A percentile compares a stretch with the other conserved stretches of the same genome.
phyloP scores from a whole-genome alignment of 2,329 filamentous ascomycete species.

The Fusarium sp. region DNA sequence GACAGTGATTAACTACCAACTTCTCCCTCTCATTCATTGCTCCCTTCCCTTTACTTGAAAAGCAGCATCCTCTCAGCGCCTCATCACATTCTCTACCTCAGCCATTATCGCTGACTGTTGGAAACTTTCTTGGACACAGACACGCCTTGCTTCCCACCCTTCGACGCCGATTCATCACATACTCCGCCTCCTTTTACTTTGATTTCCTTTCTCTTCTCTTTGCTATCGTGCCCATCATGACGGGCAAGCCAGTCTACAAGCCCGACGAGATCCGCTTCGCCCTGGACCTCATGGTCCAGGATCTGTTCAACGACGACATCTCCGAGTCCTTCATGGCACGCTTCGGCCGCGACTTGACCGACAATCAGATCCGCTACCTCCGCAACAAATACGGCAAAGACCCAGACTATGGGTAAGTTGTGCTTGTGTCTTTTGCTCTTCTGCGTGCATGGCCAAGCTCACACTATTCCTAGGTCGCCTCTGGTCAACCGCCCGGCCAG shows the following conservation, averaged over 20 bases:
- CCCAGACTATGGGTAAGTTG: conserved; percentile 52
- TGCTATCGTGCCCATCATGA: conserved; percentile 11
- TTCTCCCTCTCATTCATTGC: not conserved
- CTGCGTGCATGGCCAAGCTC: not conserved
- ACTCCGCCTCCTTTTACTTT: not conserved
- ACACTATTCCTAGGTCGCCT: conserved; percentile 12
- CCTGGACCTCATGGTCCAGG: conserved; percentile 45
- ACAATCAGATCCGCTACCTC: conserved; percentile 54
- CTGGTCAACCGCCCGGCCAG: conserved; percentile 26
- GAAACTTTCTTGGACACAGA: conserved; percentile 25
- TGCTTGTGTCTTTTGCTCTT: not conserved
- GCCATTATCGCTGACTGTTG: not conserved
- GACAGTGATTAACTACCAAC: conserved; percentile 18
- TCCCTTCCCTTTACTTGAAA: not conserved
- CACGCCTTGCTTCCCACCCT: not conserved
- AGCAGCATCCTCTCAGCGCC: not conserved
- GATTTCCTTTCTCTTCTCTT: not conserved
- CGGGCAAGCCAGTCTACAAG: conserved; percentile 50
- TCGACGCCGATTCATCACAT: not conserved
- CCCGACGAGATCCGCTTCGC: conserved; percentile 52
- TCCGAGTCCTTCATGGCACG: conserved; percentile 41
- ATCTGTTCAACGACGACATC: conserved; percentile 44
- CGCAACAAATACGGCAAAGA: conserved; percentile 56
- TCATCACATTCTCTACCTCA: conserved; percentile 2
- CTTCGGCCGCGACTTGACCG: conserved; percentile 48